These are phyloP conservation scores for Ceratocystis papillata DNA, from an alignment of 2,329 filamentous ascomycete species.

Conservation along the genomic window DNA sequence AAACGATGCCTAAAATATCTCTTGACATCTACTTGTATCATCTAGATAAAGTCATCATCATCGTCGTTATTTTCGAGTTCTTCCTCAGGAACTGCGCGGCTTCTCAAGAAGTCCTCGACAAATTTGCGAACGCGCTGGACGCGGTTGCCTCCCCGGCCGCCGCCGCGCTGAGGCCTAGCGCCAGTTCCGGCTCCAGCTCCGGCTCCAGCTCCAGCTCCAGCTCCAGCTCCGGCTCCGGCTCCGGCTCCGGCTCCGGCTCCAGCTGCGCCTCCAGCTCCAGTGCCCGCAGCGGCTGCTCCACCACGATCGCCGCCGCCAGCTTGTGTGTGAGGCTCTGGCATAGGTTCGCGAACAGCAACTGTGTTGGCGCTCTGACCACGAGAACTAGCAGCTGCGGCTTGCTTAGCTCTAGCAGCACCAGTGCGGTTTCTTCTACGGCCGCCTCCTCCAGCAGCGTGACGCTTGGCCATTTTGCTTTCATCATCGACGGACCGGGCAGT, in stretches of 20 bases:
- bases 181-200: no score
- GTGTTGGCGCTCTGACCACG: constrained; percentile 7
- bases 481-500: not conserved
- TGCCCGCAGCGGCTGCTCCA: no score
- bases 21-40: not conserved
- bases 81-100: constrained; percentile 18
- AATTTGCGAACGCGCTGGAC: constrained; percentile 20
- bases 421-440: constrained; percentile 15
- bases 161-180: not conserved
- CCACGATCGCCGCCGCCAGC: no score
- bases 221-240: no score
- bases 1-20: no score
- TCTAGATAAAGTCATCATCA: constrained; percentile 12
- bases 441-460: not conserved
- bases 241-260: no score
- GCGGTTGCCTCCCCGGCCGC: constrained; percentile 10
- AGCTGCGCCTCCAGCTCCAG: no score
- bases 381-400: not conserved
- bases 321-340: not conserved
- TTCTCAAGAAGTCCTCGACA: constrained; percentile 19
- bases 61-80: constrained; percentile 20
- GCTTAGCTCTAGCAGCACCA: constrained; percentile 2
- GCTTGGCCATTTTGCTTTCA: constrained; percentile 4
- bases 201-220: no score
- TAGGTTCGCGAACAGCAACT: not conserved